Evolutionary conservation across 1,284 basidiomycete genomes (phyloP), one percentile per base, ranked within the genome.

Genomic region (Trametes sp.): DNA sequence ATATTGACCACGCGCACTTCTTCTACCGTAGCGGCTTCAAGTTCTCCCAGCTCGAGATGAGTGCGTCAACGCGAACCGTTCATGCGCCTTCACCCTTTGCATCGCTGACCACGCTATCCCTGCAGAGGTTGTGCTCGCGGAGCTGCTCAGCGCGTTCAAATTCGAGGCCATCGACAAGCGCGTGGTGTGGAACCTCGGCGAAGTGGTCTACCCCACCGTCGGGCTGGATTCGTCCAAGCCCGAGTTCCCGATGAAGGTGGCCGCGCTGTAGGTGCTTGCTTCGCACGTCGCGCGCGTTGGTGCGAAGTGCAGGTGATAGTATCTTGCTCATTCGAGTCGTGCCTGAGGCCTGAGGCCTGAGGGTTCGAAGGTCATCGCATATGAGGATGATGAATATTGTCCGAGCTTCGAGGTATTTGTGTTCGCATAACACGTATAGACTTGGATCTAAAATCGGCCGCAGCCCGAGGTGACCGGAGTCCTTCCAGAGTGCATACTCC

Each of bases 171-270:
- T 63, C 9, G 59, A 54, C 11, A 67, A 64, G 38, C 57, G 61
- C 11, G 60, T 71, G 26, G 24, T 52, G 19, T 71, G 70, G 68
- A 69, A 71, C 55, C 31, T 66, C 16, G 62, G 58, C 16, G 68
- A 61, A 11, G 58, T 69, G 4, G 35, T 61, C 11, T 69, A 60
- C 49, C 69, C 69, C 11, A 66, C 68, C 2, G 61, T 63, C 4
- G 68, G 59, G 4, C 35, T 35, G 29, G 62, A 59, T 24, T 24
- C 33, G 5, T 46, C 38, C 26, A 31, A 62, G 0, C 36, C 67
- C 8, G 48, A n/a, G 48, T 21, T 50, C 16, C 48, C 48, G n/a
- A 31, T 50, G 48, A 50, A n/a, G n/a, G 48, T 50, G n/a, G n/a
- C n/a, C n/a, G n/a, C n/a, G n/a, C n/a, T n/a, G n/a, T n/a, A n/a